Percentiles rank a stretch among this genome's conserved stretches.
Conservation (phyloP, 164 flowering plant genomes). For the Chimonanthus praecox region DNA sequence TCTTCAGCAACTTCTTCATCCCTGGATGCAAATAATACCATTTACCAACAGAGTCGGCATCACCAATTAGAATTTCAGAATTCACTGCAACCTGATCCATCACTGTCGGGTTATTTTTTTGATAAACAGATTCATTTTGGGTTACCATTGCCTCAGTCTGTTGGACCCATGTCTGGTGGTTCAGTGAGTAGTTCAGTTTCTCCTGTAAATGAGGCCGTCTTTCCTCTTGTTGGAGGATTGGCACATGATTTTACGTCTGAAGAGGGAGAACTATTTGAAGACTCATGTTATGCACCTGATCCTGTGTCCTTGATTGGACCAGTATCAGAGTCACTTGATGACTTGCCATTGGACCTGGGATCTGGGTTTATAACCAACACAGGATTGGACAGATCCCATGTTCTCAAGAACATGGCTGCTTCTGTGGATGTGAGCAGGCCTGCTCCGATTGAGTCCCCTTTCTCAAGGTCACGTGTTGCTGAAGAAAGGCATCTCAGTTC, state of each 20-base stretch:
- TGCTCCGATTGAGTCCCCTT: conserved; percentile 88
- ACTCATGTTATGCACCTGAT: conserved; percentile 89
- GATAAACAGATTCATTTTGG: conserved; percentile 62
- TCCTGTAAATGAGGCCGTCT: conserved; percentile 36
- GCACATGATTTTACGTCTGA: conserved; percentile 43
- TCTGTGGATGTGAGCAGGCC: conserved; percentile 57
- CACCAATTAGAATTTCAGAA: conserved; percentile 37
- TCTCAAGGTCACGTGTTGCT: conserved; percentile 50
- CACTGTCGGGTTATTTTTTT: conserved; percentile 33
- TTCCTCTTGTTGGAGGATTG: conserved; percentile 37
- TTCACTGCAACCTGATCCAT: conserved; percentile 26
- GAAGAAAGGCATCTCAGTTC: conserved; percentile 53
- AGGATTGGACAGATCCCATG: conserved; percentile 34
- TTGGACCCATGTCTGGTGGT: conserved; percentile 36
- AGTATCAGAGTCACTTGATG: conserved; percentile 90
- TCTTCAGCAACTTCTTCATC: conserved; percentile 41
- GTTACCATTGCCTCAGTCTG: conserved; percentile 47
- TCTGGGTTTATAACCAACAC: conserved; percentile 39
- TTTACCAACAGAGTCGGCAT: conserved; percentile 47
- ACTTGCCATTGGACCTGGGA: conserved; percentile 70
- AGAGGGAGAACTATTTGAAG: conserved; percentile 82
- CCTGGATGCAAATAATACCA: conserved; percentile 33
- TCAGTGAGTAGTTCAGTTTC: conserved; percentile 34
- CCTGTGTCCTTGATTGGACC: conserved; percentile 87
- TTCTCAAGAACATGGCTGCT: conserved; percentile 37